These are phyloP conservation scores for Typha latifolia DNA, from an alignment of 176 grass and related monocot genomes.

Conservation along the genomic window DNA sequence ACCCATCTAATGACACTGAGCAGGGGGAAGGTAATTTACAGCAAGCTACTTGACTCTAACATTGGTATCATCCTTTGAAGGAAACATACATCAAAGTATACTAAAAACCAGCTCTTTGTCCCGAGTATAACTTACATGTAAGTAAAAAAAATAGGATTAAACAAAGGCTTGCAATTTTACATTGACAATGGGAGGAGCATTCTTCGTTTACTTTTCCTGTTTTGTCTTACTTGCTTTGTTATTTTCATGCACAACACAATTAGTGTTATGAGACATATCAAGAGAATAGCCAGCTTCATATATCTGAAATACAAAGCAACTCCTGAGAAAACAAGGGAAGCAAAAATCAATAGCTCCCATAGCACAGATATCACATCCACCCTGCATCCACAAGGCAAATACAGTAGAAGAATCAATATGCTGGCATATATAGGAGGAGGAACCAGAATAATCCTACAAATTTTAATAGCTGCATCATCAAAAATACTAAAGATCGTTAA, in stretches of 20 bases:
- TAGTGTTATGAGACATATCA: slow-evolving; percentile 24
- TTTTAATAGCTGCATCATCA: too few species aligned
- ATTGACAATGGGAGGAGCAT: slow-evolving; percentile 49
- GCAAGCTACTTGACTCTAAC: not conserved
- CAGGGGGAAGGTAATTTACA: not conserved
- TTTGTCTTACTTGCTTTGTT: slow-evolving; percentile 32
- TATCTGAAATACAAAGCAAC: slow-evolving; percentile 38
- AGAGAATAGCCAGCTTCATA: slow-evolving; percentile 31
- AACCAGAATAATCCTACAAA: not conserved
- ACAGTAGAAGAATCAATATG: not conserved
- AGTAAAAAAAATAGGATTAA: not conserved
- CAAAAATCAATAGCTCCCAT: slow-evolving; percentile 43
- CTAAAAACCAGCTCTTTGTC: not conserved
- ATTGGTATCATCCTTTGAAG: not conserved
- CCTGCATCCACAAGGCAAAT: slow-evolving; percentile 10
- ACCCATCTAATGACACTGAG: not conserved
- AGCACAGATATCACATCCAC: slow-evolving; percentile 40
- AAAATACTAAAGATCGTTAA: too few species aligned
- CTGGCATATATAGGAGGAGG: not conserved
- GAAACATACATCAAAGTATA: not conserved
- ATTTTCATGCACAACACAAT: slow-evolving; percentile 35
- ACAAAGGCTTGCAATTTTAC: slow-evolving; percentile 10
- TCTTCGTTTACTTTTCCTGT: slow-evolving; percentile 31
- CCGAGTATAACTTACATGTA: not conserved
- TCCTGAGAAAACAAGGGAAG: slow-evolving; percentile 39